These are phyloP conservation scores for Tricholoma bakamatsutake DNA, from an alignment of 768 basidiomycete genomes.

Conservation along the genomic window DNA sequence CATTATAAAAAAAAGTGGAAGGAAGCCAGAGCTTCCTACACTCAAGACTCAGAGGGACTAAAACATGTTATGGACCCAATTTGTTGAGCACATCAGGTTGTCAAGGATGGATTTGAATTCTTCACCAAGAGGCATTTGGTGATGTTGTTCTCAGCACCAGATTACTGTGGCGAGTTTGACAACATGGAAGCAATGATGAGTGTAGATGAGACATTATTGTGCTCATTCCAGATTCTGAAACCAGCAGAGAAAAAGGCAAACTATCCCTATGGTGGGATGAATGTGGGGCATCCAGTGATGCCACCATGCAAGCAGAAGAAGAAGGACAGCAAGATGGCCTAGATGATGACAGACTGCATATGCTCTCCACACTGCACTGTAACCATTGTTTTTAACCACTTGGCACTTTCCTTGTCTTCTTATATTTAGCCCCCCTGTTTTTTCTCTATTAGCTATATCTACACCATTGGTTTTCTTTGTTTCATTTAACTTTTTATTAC, in stretches of 20 bases:
- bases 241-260: conserved; percentile 99
- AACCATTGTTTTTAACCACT: conserved; percentile 11
- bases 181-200: conserved; percentile 99
- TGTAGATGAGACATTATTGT: conserved; percentile 93
- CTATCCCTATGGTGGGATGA: conserved; percentile 83
- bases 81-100: no score
- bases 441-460: conserved; percentile 5
- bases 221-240: conserved; percentile 99
- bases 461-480: conserved; percentile 10
- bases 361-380: conserved; percentile 7
- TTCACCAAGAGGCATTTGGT: conserved; percentile 97
- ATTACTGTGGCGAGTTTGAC: conserved; percentile 95
- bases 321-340: conserved; percentile 74
- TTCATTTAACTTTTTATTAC: conserved; percentile 1
- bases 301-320: conserved; percentile 98
- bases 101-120: conserved; percentile 98
- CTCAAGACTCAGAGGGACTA: no score
- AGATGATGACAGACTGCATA: conserved; percentile 14
- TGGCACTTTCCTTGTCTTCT: neutral
- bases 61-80: no score
- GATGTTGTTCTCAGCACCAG: conserved; percentile 94
- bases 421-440: conserved; percentile 1
- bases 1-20: no score
- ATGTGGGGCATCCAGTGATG: conserved; percentile 84
- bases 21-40: no score